Evolutionary conservation across 2,329 filamentous ascomycete genomes (phyloP), one percentile per base, ranked within the genome.

Genomic region (Ascocoryne sarcoides): DNA sequence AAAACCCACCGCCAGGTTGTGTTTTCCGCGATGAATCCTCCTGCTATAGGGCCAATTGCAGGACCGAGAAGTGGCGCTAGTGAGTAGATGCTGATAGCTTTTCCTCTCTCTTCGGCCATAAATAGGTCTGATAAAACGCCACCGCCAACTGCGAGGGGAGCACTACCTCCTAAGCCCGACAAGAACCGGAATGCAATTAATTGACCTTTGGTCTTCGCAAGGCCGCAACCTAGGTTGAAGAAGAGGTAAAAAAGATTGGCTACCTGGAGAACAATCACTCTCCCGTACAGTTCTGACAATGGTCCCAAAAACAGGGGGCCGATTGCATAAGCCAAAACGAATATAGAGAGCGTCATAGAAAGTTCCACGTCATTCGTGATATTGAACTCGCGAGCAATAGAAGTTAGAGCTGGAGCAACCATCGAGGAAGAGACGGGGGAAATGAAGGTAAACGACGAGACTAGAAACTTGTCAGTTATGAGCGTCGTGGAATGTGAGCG

Each of bases 251-350:
- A 64, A 0, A 70, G 30, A 43, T 69, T 75, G 3, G 64, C 64
- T 0, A 49, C 37, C 42, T 71, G 67, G 2, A 70, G 47, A 10
- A 73, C 52, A 0, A 52, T 50, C 29, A 62, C 51, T 2, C 71
- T 52, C 0, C 70, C 71, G 37, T 67, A 73, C 0, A 72, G 56
- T 44, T 75, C 71, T 0, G 69, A 69, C 4, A 70, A 58, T 0
- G 79, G 79, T 1, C 80, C 81, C 72, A 79, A 83, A 3, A 84
- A 43, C 2, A 58, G 42, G 1, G 67, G 67, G 0, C 67, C 67
- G 18, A 64, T 63, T 16, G 66, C 65, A 46, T 65, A 70, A 4
- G 66, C 67, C 10, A 70, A 52, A 10, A 71, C 67, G 10, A 65
- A 68, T 8, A 34, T 66, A 61, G 37, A 72, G 53, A 40, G 68